Base-by-base conservation (phyloP, 768 basidiomycete genomes). In the Suillus decipiens region DNA sequence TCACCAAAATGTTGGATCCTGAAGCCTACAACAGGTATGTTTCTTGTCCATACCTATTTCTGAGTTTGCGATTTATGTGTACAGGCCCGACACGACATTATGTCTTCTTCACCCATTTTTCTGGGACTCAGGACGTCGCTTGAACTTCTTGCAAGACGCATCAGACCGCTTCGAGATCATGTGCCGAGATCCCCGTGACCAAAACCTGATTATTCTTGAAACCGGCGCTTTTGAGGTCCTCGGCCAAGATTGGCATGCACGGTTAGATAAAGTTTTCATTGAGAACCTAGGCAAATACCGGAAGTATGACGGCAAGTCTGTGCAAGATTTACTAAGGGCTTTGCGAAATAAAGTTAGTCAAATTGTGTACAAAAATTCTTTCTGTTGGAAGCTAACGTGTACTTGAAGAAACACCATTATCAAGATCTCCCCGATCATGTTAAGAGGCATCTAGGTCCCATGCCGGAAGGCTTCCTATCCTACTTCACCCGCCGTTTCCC, bases 151-250 rank as follows among this genome's bases (percentile, higher is more conserved):
- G n/a, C 96, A 96, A 75, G 97, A 99, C 66, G 93, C 95, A 0
- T 97, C 95, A 0, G 96, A 99, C 76, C 86, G 96, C 5, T 99
- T 99, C 74, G 97, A 99, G 76, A 95, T 95, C 73, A 96, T 99
- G 94, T 92, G 89, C 68, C 86, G 94, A 36, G 95, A 96, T 55
- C 95, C 96, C 0, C 88, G 87, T 62, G 93, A 96, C 62, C 81
- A 86, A 0, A 83, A 86, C 61, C 82, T 99, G 28, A 68, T 92
- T 14, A 77, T 82, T 12, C 83, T 99, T 19, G 97, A 99, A 77
- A 82, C 77, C 0, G 83, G 82, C 53, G 91, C 93, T 0, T 67
- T 71, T 37, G 75, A 77, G 10, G 88, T 99, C 56, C 90, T 99
- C 2, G 95, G 95, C 28, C 83, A 85, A 62, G 96, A 98, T 76